phyloP scores from a whole-genome alignment of 140 eudicot species.

The Oenanthe javanica region DNA sequence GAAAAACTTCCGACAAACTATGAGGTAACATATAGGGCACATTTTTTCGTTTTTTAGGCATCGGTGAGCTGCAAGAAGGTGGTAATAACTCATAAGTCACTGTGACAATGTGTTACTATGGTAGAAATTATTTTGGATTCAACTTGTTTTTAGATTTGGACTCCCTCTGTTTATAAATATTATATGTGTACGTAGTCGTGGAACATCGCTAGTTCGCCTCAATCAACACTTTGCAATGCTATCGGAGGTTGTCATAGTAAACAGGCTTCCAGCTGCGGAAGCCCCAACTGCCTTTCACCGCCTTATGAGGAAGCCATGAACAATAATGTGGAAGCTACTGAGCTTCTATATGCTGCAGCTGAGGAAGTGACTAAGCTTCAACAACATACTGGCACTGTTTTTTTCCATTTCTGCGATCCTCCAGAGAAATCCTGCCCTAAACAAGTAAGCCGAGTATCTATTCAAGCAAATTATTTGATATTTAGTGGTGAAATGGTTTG shows the following conservation, averaged over 20 bases:
- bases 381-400: constrained; percentile 14
- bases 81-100: no score
- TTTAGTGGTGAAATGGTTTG: neutral
- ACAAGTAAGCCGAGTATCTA: constrained; percentile 23
- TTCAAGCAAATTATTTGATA: neutral
- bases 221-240: constrained; percentile 52
- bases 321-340: constrained; percentile 28
- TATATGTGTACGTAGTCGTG: constrained; percentile 14
- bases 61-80: neutral
- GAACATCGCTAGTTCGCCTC: constrained; percentile 60
- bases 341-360: constrained; percentile 57
- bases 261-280: constrained; percentile 46
- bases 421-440: neutral
- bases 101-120: no score
- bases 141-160: neutral
- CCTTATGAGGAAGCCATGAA: constrained; percentile 17
- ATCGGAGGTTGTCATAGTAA: constrained; percentile 27
- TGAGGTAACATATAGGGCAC: neutral
- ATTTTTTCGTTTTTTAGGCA: neutral
- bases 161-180: no score
- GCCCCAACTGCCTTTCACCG: constrained; percentile 46
- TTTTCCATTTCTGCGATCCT: neutral
- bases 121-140: neutral
- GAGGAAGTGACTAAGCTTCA: constrained; percentile 67
- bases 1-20: constrained; percentile 16